Evolutionary conservation across 306 rosid species (phyloP).

Genomic region (Sophora flavescens): DNA sequence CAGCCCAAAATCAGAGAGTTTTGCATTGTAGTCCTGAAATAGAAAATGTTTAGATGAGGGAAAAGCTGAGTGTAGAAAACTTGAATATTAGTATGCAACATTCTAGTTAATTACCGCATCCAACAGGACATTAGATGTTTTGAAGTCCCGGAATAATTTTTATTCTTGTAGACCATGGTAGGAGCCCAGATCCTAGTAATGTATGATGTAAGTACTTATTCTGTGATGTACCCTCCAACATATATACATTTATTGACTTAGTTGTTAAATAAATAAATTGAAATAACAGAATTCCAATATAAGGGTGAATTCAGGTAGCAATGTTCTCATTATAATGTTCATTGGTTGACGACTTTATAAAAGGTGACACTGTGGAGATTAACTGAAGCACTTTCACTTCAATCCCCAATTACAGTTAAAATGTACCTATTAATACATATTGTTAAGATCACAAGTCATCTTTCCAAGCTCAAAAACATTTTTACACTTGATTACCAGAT

Average conservation of each 20-base stretch:
- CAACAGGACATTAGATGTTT: conserved; percentile 67
- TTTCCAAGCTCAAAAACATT: background rate
- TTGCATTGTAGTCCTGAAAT: conserved; percentile 67
- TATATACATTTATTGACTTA: background rate
- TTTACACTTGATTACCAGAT: background rate
- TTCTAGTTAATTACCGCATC: conserved; percentile 52
- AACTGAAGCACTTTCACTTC: background rate
- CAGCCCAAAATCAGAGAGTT: conserved; percentile 78
- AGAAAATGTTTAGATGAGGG: background rate
- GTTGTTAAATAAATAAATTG: background rate
- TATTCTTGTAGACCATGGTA: conserved; percentile 70
- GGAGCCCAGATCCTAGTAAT: conserved; percentile 44
- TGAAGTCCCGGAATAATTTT: conserved; percentile 71
- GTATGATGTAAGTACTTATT: conserved; percentile 4
- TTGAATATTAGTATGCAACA: background rate
- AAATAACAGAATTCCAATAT: background rate
- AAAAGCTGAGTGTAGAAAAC: background rate
- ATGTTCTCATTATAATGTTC: background rate
- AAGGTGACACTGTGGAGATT: background rate
- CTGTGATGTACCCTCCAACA: background rate
- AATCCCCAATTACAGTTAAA: background rate
- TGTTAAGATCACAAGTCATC: background rate
- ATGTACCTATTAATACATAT: background rate
- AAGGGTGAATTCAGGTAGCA: background rate
- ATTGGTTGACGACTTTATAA: background rate